These are phyloP conservation scores for Acanthamoeba sp. DNA, from an alignment of 208 protist species.

Conservation along the genomic window DNA sequence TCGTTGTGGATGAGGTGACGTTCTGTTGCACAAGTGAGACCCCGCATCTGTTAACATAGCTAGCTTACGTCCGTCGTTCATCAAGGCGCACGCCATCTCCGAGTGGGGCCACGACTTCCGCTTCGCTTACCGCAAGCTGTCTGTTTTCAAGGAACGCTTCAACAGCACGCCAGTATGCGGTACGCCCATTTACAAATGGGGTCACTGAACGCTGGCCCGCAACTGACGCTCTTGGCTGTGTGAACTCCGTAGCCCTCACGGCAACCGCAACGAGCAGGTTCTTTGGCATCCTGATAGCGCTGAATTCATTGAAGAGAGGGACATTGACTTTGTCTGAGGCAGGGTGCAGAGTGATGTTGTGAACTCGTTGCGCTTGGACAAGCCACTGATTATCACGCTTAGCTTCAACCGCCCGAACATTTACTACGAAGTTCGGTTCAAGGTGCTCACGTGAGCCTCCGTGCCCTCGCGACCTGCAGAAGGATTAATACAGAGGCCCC, in stretches of 20 bases:
- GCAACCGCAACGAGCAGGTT: conserved; percentile 47
- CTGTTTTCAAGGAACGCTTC: conserved; percentile 63
- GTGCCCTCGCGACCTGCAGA: too few species aligned
- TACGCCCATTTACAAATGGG: background rate
- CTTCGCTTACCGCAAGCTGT: conserved; percentile 75
- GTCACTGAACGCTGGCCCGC: background rate
- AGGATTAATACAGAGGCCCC: too few species aligned
- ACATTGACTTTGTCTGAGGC: background rate
- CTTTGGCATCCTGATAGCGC: background rate
- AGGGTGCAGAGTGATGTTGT: conserved; percentile 54
- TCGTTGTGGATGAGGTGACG: conserved; percentile 76
- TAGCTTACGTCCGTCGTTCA: too few species aligned
- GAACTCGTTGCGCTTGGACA: conserved; percentile 6
- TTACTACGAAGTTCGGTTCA: conserved; percentile 65
- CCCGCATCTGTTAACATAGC: background rate
- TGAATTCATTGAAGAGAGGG: background rate
- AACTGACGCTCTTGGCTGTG: background rate
- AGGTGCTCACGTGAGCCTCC: background rate
- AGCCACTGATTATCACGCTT: background rate
- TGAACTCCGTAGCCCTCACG: conserved; percentile 10
- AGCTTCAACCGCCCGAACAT: conserved; percentile 73
- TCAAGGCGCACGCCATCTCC: conserved; percentile 83
- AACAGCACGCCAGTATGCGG: background rate
- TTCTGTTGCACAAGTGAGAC: background rate
- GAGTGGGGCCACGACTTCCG: conserved; percentile 89